Evolutionary conservation across 225 moss, liverwort and hornwort genomes (phyloP), one percentile per base, ranked within the genome.

Genomic region (Antitrichia curtipendula): DNA sequence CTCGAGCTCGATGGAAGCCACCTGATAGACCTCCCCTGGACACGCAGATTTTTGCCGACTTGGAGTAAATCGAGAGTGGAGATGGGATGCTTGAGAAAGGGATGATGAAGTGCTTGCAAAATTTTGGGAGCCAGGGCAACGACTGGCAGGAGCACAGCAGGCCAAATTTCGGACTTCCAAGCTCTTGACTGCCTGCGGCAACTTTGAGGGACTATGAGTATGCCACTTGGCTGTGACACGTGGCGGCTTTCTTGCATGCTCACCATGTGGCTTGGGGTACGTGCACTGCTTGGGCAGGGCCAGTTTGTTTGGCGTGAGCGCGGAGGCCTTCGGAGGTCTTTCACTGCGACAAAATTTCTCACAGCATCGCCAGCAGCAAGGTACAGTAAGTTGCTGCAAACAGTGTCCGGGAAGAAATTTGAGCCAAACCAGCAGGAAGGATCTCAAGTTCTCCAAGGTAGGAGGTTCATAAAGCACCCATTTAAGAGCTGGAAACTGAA

Each of bases 151-250:
- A 24, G 47, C 60, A 36, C 74, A 20, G 60, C 9, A 71, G 8
- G 57, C 45, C 34, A 10, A 76, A 24, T 0, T 28, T 7, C 10
- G 60, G 19, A 12, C 9, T 49, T 36, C 60, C 49, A 16, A 25
- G 50, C 15, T 38, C 10, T 61, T 28, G 61, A 9, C 40, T 59
- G 0, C 43, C 36, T 70, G 73, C 34, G 73, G 18, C 34, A 73
- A 52, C 12, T 43, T 31, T 32, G 53, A 54, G 78, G 66, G 65
- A 65, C 86, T 66, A 66, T 2, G 57, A 45, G 54, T 68, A 36
- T 79, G 86, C 86, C 86, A 86, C 79, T 86, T 86, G 86, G 78
- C 56, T 32, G 69, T 19, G 66, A 38, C 86, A 86, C 68, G 68
- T 69, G 87, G 61, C 87, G 74, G 7, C 52, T 8, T 50, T 13